A percentile compares a stretch with the other conserved stretches of the same genome.
These are phyloP conservation scores for Psilocybe azurescens DNA, from an alignment of 768 basidiomycete species.

Conservation along the genomic window DNA sequence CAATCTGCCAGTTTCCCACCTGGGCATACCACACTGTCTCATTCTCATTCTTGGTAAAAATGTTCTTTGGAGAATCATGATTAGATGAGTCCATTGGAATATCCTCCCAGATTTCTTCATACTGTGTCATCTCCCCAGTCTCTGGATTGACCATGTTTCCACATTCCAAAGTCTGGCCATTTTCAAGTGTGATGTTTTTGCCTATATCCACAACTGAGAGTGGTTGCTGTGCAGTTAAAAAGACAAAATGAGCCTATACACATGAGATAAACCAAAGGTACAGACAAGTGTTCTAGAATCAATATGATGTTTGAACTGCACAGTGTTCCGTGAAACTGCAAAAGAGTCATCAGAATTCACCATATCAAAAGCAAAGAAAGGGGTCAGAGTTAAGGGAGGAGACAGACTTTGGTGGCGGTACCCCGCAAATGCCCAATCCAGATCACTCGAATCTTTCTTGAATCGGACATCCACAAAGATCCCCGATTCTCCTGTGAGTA, in stretches of 20 bases:
- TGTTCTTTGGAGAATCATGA: not conserved
- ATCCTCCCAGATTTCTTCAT: conserved; percentile 19
- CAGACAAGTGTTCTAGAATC: conserved; percentile 19
- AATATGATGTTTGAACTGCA: conserved; percentile 18
- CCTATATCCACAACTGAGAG: conserved; percentile 12
- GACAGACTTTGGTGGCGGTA: conserved; percentile 27
- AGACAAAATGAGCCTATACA: not conserved
- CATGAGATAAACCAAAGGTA: not conserved
- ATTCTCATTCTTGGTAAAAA: conserved; percentile 1
- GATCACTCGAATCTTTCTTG: conserved; percentile 26
- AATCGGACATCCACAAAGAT: conserved; percentile 43
- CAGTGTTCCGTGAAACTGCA: conserved; percentile 11
- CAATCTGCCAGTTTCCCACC: conserved; percentile 5
- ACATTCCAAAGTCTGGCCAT: conserved; percentile 11
- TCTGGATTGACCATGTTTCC: conserved; percentile 21
- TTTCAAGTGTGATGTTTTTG: conserved; percentile 3
- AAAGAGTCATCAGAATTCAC: not conserved
- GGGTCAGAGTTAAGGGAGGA: not conserved
- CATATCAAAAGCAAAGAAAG: not conserved
- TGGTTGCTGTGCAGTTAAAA: conserved; percentile 1
- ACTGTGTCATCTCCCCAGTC: conserved; percentile 10
- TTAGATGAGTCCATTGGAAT: not conserved
- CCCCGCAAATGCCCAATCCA: conserved; percentile 47
- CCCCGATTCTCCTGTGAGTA: conserved; percentile 35
- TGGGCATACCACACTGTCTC: conserved; percentile 3